phyloP scores from a whole-genome alignment of 2,329 filamentous ascomycete species.

The Tolypocladium guangdongense region DNA sequence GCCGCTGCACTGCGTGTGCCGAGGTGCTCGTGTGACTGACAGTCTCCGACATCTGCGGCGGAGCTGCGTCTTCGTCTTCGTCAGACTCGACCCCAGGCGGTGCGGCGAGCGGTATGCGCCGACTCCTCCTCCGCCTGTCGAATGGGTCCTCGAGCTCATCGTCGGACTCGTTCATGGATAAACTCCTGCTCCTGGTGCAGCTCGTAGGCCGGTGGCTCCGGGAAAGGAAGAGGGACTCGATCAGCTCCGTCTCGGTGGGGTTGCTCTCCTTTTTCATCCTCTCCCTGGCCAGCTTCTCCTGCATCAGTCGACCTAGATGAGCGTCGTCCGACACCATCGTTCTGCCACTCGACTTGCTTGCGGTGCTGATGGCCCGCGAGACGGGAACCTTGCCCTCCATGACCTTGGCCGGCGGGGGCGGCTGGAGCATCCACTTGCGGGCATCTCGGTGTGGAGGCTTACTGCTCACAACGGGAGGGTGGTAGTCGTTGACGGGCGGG shows the following conservation, averaged over 20 bases:
- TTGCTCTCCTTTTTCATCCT: slow-evolving; percentile 31
- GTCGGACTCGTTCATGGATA: slow-evolving; percentile 26
- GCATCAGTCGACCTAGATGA: slow-evolving; percentile 30
- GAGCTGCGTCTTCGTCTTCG: slow-evolving; percentile 20
- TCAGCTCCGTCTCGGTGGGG: slow-evolving; percentile 32
- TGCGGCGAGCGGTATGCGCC: slow-evolving; percentile 16
- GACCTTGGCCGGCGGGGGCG: slow-evolving; percentile 76
- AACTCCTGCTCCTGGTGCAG: slow-evolving; percentile 22
- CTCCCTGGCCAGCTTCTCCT: slow-evolving; percentile 35
- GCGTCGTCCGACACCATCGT: slow-evolving; percentile 31
- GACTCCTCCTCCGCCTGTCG: slow-evolving; percentile 14
- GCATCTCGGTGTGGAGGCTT: slow-evolving; percentile 58
- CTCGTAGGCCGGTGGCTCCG: slow-evolving; percentile 20
- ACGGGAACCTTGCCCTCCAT: slow-evolving; percentile 81
- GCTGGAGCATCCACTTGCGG: slow-evolving; percentile 85
- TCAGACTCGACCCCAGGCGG: slow-evolving; percentile 21
- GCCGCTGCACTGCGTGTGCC: slow-evolving; percentile 26
- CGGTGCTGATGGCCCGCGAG: slow-evolving; percentile 48
- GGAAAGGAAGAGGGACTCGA: slow-evolving; percentile 28
- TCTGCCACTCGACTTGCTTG: slow-evolving; percentile 36
- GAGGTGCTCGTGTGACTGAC: slow-evolving; percentile 14
- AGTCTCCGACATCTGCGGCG: slow-evolving; percentile 12
- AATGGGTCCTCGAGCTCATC: slow-evolving; percentile 19
- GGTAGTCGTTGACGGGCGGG: slow-evolving; percentile 75
- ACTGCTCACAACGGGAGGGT: slow-evolving; percentile 74